Evolutionary conservation across 768 basidiomycete genomes (phyloP), one percentile per base, ranked within the genome.

Genomic region (Boletus rubescentipes): DNA sequence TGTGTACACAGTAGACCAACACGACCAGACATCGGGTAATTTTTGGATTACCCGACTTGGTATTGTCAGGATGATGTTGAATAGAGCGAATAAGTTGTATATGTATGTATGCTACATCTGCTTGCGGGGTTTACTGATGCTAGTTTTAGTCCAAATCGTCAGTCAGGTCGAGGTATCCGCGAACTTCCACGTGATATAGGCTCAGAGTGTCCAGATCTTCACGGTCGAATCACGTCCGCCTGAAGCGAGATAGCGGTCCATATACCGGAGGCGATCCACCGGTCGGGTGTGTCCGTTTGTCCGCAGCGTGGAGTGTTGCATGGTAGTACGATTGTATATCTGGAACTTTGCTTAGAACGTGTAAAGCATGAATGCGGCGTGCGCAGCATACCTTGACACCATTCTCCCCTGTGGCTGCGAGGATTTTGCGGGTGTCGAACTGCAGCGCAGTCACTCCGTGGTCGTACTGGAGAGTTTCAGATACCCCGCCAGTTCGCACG

Each of bases 211-310:
- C 95, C 95, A 98, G 59, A 96, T 86, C 75, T 95, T 97, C 60
- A 96, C 80, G 45, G 79, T 76, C 18, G 89, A 77, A 72, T 98
- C 97, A 47, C 89, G 83, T 46, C 87, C 93, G 32, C 97, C 97
- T 9, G 91, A 90, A 29, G 91, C 86, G 42, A 98, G 77, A 72
- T 97, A 99, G 44, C 89, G 85, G 71, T 98, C 97, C 87, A 97
- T 96, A 73, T 96, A 98, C 44, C 97, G 83, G 57, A 98, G 75
- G 59, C 81, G 82, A 72, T 94, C 91, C 29, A 87, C 88, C 0
- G 96, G 95, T 57, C 83, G 85, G 16, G 82, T 90, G 70, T 99
- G 97, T n/a, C 97, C 97, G 67, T 98, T 98, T 6, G 89, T 92
- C 40, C 80, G 69, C 42, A 99, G 72, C 26, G 87, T 82, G 11